phyloP scores from a whole-genome alignment of 805 yeast genomes.

The Clavispora santaluciae region DNA sequence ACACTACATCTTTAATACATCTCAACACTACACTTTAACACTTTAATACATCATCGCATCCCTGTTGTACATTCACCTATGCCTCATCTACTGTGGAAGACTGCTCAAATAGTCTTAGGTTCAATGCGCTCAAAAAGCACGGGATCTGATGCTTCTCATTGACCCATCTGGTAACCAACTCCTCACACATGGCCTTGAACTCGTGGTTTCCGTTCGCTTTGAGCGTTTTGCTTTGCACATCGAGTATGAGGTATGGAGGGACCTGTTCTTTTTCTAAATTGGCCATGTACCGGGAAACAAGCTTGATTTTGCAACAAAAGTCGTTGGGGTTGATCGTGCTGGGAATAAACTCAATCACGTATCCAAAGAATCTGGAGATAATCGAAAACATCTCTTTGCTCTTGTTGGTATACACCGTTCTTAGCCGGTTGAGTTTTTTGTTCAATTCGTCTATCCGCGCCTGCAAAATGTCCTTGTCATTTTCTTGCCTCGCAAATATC shows the following conservation, averaged over 20 bases:
- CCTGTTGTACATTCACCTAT: neutral
- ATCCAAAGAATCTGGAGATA: constrained; percentile 67
- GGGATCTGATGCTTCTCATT: constrained; percentile 65
- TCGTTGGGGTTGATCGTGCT: constrained; percentile 38
- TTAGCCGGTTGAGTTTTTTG: constrained; percentile 51
- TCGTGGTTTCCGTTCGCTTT: constrained; percentile 45
- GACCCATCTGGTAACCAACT: constrained; percentile 62
- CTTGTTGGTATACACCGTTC: constrained; percentile 56
- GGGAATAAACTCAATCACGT: constrained; percentile 59
- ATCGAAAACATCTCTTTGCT: constrained; percentile 68
- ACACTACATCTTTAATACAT: too few species aligned
- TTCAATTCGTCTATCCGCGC: constrained; percentile 42
- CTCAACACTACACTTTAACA: too few species aligned
- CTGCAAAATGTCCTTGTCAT: constrained; percentile 48
- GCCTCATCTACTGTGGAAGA: constrained; percentile 5
- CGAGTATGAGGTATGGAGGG: constrained; percentile 50
- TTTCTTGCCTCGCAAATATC: constrained; percentile 56
- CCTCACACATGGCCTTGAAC: constrained; percentile 37
- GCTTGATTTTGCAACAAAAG: constrained; percentile 53
- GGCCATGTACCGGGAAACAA: constrained; percentile 38
- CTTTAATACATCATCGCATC: too few species aligned
- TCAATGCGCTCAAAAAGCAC: constrained; percentile 72
- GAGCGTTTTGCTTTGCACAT: constrained; percentile 49
- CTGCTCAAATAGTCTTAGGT: constrained; percentile 57
- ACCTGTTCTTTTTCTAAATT: constrained; percentile 15